These are phyloP conservation scores for Podospora anserina DNA, from an alignment of 495 filamentous ascomycete genomes.

Conservation along the genomic window DNA sequence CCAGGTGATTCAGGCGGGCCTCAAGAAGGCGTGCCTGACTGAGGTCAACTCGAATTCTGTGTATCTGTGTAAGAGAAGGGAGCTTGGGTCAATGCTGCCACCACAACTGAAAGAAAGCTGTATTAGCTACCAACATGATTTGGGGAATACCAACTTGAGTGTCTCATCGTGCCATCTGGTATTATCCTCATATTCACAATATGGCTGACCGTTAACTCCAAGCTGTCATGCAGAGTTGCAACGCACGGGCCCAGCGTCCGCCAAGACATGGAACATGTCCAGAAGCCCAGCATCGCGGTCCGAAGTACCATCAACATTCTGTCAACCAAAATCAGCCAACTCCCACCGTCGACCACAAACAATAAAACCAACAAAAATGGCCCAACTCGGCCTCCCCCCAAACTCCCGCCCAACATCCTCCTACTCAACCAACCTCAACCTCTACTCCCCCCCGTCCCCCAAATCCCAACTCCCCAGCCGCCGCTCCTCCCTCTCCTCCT, in stretches of 20 bases:
- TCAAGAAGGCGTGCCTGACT: not conserved
- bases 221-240: not conserved
- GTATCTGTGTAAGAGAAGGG: not conserved
- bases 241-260: not conserved
- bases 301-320: not conserved
- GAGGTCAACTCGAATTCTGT: not conserved
- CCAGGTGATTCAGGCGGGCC: not conserved
- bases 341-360: not conserved
- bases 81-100: not conserved
- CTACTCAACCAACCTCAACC: constrained; percentile 27
- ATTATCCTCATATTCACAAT: not conserved
- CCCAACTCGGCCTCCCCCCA: constrained; percentile 33
- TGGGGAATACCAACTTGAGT: not conserved
- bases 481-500: constrained; percentile 30
- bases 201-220: not conserved
- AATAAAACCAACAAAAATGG: constrained; percentile 25
- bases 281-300: not conserved
- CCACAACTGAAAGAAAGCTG: not conserved
- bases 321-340: not conserved
- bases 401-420: constrained; percentile 33
- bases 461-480: constrained; percentile 13
- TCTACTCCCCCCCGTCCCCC: constrained; percentile 32
- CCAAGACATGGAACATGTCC: not conserved
- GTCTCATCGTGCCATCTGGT: not conserved
- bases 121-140: not conserved